Evolutionary conservation across 1,139 yeast genomes (phyloP).

Genomic region (Candida labiduridarum): DNA sequence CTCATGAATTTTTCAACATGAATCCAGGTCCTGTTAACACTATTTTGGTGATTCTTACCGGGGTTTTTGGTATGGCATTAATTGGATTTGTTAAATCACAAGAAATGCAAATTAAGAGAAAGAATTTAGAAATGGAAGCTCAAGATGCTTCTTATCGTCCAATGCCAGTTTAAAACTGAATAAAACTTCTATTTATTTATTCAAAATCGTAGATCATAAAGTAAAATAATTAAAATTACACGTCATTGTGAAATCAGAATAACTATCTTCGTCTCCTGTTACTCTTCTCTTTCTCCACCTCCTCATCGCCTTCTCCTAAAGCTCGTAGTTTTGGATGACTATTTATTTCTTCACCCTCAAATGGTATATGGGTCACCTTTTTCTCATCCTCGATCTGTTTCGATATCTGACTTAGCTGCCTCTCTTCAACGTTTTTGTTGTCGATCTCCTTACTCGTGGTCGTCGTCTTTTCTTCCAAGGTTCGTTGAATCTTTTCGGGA

Average conservation of each 20-base stretch:
- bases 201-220: not conserved
- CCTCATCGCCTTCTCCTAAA: slow-evolving; percentile 22
- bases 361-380: slow-evolving; percentile 5
- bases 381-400: slow-evolving; percentile 1
- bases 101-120: slow-evolving; percentile 51
- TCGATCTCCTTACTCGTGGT: not conserved
- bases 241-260: not conserved
- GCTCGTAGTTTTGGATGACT: slow-evolving; percentile 31
- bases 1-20: slow-evolving; percentile 66
- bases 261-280: slow-evolving; percentile 19
- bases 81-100: slow-evolving; percentile 57
- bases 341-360: slow-evolving; percentile 7
- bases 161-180: slow-evolving; percentile 44
- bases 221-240: not conserved
- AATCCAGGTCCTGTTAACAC: slow-evolving; percentile 81
- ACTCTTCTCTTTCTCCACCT: slow-evolving; percentile 14
- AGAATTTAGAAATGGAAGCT: slow-evolving; percentile 63
- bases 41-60: slow-evolving; percentile 53
- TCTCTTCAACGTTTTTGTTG: not conserved
- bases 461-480: not conserved
- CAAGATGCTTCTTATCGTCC: slow-evolving; percentile 52
- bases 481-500: slow-evolving; percentile 11
- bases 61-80: slow-evolving; percentile 54
- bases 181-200: slow-evolving; percentile 1
- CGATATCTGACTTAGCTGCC: not conserved